phyloP scores from a whole-genome alignment of 345 rosid species.

The Hibiscus tridactylites region DNA sequence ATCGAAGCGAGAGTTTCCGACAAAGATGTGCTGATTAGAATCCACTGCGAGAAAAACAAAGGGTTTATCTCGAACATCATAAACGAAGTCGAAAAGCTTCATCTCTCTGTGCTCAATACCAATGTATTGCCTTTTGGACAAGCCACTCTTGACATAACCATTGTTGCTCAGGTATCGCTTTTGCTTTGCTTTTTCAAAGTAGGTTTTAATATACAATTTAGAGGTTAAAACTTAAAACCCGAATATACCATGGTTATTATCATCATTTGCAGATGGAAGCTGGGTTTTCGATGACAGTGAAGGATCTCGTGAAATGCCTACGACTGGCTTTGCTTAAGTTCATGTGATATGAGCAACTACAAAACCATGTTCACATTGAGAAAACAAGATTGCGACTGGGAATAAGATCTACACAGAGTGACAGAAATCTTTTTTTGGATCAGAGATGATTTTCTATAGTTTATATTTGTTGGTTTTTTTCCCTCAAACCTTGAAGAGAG shows the following conservation, averaged over 20 bases:
- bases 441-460: not conserved
- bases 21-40: constrained; percentile 52
- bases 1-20: constrained; percentile 58
- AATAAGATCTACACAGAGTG: not conserved
- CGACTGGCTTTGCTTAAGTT: constrained; percentile 33
- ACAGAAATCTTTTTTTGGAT: not conserved
- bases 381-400: not conserved
- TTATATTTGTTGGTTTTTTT: not conserved
- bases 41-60: constrained; percentile 53
- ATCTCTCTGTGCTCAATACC: constrained; percentile 34
- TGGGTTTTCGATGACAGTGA: constrained; percentile 27
- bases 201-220: not conserved
- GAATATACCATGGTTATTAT: not conserved
- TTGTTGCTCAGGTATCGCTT: constrained; percentile 51
- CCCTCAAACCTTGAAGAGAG: constrained; percentile 1
- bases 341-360: constrained; percentile 15
- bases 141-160: constrained; percentile 49
- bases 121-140: constrained; percentile 50
- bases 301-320: constrained; percentile 50
- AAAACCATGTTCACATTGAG: not conserved
- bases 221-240: not conserved
- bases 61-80: constrained; percentile 34
- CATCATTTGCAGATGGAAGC: constrained; percentile 51
- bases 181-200: too few relatives aligned
- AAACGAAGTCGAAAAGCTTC: constrained; percentile 40